Percentiles rank a stretch among this genome's conserved stretches.
These are phyloP conservation scores for Conoideocrella luteorostrata DNA, from an alignment of 2,329 filamentous ascomycete genomes.

Conservation along the genomic window DNA sequence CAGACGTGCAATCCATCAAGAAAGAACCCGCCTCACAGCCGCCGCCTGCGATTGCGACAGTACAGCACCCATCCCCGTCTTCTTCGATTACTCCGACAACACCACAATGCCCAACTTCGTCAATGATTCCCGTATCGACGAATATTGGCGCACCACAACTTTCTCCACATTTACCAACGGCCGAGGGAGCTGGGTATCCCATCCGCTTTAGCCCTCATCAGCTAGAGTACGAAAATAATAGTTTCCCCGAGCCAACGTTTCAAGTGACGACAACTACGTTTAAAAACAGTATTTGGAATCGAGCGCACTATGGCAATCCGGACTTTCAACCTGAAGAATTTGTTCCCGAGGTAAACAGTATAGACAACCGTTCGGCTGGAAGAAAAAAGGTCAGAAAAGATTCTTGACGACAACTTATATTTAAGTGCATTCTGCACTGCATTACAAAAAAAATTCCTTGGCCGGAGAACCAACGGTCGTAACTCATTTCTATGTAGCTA, in stretches of 20 bases:
- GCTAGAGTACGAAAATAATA: constrained; percentile 41
- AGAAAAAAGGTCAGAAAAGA: constrained; percentile 21
- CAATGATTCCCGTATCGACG: constrained; percentile 6
- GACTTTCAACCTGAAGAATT: constrained; percentile 41
- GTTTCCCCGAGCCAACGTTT: constrained; percentile 39
- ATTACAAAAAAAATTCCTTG: too few relatives aligned
- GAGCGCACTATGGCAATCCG: constrained; percentile 60
- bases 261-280: constrained; percentile 50
- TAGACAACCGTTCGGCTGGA: constrained; percentile 20
- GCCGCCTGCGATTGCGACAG: constrained; percentile 24
- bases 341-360: constrained; percentile 33
- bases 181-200: constrained; percentile 19
- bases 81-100: constrained; percentile 23
- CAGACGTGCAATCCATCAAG: constrained; percentile 17
- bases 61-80: constrained; percentile 23
- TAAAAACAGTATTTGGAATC: constrained; percentile 61
- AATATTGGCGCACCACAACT: constrained; percentile 10
- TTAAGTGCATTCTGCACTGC: too few relatives aligned
- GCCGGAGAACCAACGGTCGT: too few relatives aligned
- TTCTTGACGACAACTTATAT: constrained; percentile 16
- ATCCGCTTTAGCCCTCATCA: constrained; percentile 45
- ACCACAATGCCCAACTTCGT: constrained; percentile 11
- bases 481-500: too few relatives aligned
- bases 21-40: constrained; percentile 16
- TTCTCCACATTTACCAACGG: constrained; percentile 1